Evolutionary conservation across 352 stramenopile genomes (phyloP), one percentile per base, ranked within the genome.

Genomic region (Phytophthora megakarya): DNA sequence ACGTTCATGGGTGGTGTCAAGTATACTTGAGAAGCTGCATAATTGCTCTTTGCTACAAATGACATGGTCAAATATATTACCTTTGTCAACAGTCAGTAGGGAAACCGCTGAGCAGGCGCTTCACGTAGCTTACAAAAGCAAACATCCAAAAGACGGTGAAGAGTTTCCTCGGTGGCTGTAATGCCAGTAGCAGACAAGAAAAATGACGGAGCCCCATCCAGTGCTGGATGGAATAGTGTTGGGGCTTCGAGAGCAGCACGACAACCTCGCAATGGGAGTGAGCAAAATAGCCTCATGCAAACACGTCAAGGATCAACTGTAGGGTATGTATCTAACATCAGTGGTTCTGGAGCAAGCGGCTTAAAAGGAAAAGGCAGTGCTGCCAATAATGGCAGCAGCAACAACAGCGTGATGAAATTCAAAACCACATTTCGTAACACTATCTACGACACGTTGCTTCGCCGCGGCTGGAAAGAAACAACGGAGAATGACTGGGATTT

Each of bases 1-100:
- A 98, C 85, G 16, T 99, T 99, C 67, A 99, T 99, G 97, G 97
- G 96, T 28, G 97, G 97, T 22, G 88, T 97, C 26, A 93, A 93
- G 62, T 96, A 96, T 73, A 78, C 80, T 9, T 96, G 72, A 73
- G n/a, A 5, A 22, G 12, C 0, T n/a, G n/a, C n/a, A n/a, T n/a
- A n/a, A n/a, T n/a, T n/a, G n/a, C n/a, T n/a, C n/a, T n/a, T n/a
- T n/a, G n/a, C n/a, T n/a, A n/a, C n/a, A n/a, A n/a, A n/a, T 30
- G 39, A 40, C 33, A 32, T 12, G 46, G n/a, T 58, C 32, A 48
- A 66, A 72, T 72, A 63, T 53, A 67, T 30, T 26, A 35, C 19
- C 22, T 39, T 38, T 63, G 25, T 48, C 46, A 61, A 69, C 32
- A 70, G 55, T 61, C 62, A 67, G 38, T 22, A 6, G 25, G 43